Conservation (phyloP, 176 grass and related monocot species). For the Triticum timopheevii region DNA sequence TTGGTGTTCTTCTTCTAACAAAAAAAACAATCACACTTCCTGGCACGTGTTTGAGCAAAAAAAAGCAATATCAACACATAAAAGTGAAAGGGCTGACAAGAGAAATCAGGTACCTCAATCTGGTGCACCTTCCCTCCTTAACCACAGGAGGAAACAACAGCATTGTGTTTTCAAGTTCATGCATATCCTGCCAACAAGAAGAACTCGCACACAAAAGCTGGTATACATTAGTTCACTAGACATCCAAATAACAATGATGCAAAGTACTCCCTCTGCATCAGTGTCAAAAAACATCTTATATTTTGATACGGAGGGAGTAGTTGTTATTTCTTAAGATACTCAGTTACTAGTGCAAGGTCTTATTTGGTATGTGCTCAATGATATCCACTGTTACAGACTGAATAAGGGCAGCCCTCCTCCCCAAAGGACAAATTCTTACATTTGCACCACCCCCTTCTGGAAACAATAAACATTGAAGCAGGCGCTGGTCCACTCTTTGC, state of each 20-base stretch:
- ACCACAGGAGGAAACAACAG: background rate
- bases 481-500: background rate
- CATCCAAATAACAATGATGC: background rate
- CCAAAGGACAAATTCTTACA: constrained; percentile 12
- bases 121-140: constrained; percentile 1
- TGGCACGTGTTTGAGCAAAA: background rate
- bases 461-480: constrained; percentile 9
- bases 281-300: too few species aligned
- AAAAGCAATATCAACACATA: background rate
- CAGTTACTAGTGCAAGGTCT: background rate
- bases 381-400: background rate
- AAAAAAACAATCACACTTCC: background rate
- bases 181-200: constrained; percentile 28
- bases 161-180: background rate
- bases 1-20: background rate
- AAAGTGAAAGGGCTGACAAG: background rate
- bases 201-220: background rate
- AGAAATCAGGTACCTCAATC: constrained; percentile 41
- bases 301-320: too few species aligned
- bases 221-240: background rate
- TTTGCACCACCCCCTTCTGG: background rate
- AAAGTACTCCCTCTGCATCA: background rate
- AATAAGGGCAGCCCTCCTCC: background rate
- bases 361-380: background rate
- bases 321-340: constrained; percentile 8